phyloP scores from a whole-genome alignment of 192 early-diverging fungal genomes.

The Coemansia asiatica region DNA sequence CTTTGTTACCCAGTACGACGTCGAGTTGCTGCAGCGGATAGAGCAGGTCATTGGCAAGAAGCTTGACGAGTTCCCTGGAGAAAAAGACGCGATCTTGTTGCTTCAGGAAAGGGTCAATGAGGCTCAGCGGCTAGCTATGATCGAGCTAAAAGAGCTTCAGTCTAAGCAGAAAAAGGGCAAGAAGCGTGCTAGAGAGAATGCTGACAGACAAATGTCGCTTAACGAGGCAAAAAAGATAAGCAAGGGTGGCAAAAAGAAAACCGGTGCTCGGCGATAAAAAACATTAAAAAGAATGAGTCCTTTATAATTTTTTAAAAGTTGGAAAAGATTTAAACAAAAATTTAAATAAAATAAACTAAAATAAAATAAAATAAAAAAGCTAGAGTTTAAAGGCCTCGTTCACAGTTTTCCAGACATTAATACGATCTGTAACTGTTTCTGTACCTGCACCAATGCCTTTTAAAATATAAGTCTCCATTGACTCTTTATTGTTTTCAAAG shows the following conservation, averaged over 20 bases:
- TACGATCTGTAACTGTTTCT: too few relatives aligned
- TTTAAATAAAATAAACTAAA: too few relatives aligned
- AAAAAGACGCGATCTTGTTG: slow-evolving; percentile 83
- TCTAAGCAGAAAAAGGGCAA: slow-evolving; percentile 37
- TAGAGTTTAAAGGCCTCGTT: too few relatives aligned
- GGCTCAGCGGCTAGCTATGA: slow-evolving; percentile 80
- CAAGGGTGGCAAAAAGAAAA: slow-evolving; percentile 16
- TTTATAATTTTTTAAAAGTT: too few relatives aligned
- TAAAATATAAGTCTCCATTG: too few relatives aligned
- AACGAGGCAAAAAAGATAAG: slow-evolving; percentile 47
- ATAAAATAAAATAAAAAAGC: too few relatives aligned
- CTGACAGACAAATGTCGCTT: slow-evolving; percentile 54
- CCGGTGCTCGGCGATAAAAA: background rate
- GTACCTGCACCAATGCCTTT: too few relatives aligned
- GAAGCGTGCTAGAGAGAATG: slow-evolving; percentile 40
- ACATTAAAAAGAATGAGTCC: too few relatives aligned
- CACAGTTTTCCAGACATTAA: too few relatives aligned
- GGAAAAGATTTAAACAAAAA: too few relatives aligned
- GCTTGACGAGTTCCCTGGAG: slow-evolving; percentile 77
- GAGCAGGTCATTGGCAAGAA: slow-evolving; percentile 89
- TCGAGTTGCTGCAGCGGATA: slow-evolving; percentile 91
- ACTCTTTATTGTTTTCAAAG: too few relatives aligned
- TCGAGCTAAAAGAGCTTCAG: slow-evolving; percentile 77
- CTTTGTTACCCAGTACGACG: slow-evolving; percentile 88
- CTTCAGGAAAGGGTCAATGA: slow-evolving; percentile 93